Conservation (phyloP, 805 yeast genomes). For the Teunomyces aglyptinius region DNA sequence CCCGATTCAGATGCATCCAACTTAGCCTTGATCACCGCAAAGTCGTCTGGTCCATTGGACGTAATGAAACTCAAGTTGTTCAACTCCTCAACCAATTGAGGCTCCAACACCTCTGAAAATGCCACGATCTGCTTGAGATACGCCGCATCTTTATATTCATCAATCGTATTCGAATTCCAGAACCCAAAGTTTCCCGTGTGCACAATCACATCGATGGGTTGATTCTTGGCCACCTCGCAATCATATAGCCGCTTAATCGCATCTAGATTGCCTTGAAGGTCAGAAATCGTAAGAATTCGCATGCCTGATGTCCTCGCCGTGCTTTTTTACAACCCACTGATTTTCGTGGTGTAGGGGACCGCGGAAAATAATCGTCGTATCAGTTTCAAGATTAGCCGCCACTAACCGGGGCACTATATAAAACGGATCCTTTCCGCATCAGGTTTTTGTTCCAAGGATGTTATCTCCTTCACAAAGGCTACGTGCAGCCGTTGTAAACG, state of each 20-base stretch:
- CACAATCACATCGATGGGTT: slow-evolving; percentile 19
- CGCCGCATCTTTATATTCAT: slow-evolving; percentile 48
- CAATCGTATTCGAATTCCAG: slow-evolving; percentile 57
- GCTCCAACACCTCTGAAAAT: slow-evolving; percentile 57
- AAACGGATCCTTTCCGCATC: no score
- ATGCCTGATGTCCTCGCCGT: not conserved
- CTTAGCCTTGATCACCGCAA: slow-evolving; percentile 6
- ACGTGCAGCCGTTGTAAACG: slow-evolving; percentile 64
- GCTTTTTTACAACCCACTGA: not conserved
- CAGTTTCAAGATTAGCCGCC: not conserved
- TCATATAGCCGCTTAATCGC: slow-evolving; percentile 14
- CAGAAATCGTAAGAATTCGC: slow-evolving; percentile 23
- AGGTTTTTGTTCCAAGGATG: slow-evolving; percentile 32
- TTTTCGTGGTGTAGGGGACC: not conserved
- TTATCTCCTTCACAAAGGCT: slow-evolving; percentile 62
- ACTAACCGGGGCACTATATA: not conserved
- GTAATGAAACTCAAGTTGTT: slow-evolving; percentile 35
- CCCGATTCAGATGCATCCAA: slow-evolving; percentile 5
- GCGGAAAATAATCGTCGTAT: not conserved
- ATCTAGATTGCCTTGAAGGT: slow-evolving; percentile 29
- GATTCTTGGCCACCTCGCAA: slow-evolving; percentile 6
- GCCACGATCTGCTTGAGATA: slow-evolving; percentile 65
- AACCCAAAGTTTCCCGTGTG: slow-evolving; percentile 48
- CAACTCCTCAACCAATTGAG: slow-evolving; percentile 47
- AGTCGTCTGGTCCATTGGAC: slow-evolving; percentile 5